Conservation (phyloP, 2,329 filamentous ascomycete species). For the Calonectria montana region DNA sequence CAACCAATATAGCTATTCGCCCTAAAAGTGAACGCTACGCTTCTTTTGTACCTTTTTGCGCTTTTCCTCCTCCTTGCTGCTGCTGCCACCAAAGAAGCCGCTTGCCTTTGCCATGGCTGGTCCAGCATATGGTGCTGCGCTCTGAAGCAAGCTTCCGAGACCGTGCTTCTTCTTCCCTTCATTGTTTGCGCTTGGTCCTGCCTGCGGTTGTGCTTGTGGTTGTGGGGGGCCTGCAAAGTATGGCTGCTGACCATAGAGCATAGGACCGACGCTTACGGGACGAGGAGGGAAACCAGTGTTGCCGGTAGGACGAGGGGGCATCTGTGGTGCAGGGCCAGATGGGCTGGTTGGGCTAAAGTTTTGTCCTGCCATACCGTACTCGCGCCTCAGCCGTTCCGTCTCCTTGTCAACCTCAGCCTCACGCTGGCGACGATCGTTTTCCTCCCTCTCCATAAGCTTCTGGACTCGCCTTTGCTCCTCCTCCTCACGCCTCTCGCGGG, state of each 20-base stretch:
- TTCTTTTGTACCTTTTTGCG: constrained; percentile 60
- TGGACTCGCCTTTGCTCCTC: constrained; percentile 68
- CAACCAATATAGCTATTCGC: not conserved
- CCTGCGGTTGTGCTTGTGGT: constrained; percentile 28
- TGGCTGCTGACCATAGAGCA: constrained; percentile 33
- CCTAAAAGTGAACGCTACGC: constrained; percentile 59
- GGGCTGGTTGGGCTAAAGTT: constrained; percentile 38
- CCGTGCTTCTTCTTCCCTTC: constrained; percentile 41
- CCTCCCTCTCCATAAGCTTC: constrained; percentile 75
- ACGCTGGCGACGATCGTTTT: constrained; percentile 65
- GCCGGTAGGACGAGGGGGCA: constrained; percentile 46
- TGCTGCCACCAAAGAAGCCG: constrained; percentile 53
- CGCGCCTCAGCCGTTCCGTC: constrained; percentile 79
- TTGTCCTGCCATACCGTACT: constrained; percentile 72
- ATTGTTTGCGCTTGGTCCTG: constrained; percentile 29
- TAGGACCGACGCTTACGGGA: constrained; percentile 61
- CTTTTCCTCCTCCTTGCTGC: constrained; percentile 50
- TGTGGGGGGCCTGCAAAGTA: constrained; percentile 37
- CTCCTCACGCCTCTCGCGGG: constrained; percentile 64
- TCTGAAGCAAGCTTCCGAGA: constrained; percentile 45
- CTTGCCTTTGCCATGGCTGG: constrained; percentile 58
- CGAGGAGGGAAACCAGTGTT: constrained; percentile 50
- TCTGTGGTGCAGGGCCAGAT: constrained; percentile 37
- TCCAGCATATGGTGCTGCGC: constrained; percentile 48
- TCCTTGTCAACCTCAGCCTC: constrained; percentile 78